These are phyloP conservation scores for Scleromitrula shiraiana DNA, from an alignment of 2,329 filamentous ascomycete genomes.

Conservation along the genomic window DNA sequence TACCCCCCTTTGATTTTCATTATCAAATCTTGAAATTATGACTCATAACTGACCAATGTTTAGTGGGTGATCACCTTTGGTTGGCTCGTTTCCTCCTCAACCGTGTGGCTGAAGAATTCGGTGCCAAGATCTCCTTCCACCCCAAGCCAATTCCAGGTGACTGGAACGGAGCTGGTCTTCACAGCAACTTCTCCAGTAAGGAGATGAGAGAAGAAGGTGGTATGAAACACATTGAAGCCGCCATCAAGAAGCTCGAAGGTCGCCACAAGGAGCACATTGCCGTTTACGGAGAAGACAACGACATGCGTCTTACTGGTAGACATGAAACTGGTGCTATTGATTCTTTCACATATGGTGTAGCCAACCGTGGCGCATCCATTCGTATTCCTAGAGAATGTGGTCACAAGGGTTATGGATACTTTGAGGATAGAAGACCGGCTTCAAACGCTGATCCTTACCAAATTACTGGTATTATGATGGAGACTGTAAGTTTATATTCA, in stretches of 20 bases:
- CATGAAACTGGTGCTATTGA: constrained; percentile 95
- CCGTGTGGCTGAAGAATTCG: constrained; percentile 93
- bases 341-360: constrained; percentile 86
- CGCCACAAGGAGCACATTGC: constrained; percentile 80
- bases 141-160: constrained; percentile 93
- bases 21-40: too few relatives aligned
- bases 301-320: constrained; percentile 81
- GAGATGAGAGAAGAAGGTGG: constrained; percentile 86
- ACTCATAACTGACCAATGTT: constrained; percentile 18
- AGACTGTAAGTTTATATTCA: constrained; percentile 26
- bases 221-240: constrained; percentile 88
- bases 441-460: constrained; percentile 86
- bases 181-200: constrained; percentile 87
- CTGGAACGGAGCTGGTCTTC: constrained; percentile 95
- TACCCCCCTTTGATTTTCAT: constrained; percentile 6
- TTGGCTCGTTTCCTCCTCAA: constrained; percentile 81
- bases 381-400: constrained; percentile 82
- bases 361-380: constrained; percentile 91
- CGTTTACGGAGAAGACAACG: constrained; percentile 94
- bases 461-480: constrained; percentile 36
- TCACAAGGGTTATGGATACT: constrained; percentile 89
- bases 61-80: constrained; percentile 96
- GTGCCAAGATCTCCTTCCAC: constrained; percentile 87
- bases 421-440: constrained; percentile 76
- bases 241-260: constrained; percentile 74